Base-by-base conservation (phyloP, 345 rosid species). In the Salix exigua region DNA sequence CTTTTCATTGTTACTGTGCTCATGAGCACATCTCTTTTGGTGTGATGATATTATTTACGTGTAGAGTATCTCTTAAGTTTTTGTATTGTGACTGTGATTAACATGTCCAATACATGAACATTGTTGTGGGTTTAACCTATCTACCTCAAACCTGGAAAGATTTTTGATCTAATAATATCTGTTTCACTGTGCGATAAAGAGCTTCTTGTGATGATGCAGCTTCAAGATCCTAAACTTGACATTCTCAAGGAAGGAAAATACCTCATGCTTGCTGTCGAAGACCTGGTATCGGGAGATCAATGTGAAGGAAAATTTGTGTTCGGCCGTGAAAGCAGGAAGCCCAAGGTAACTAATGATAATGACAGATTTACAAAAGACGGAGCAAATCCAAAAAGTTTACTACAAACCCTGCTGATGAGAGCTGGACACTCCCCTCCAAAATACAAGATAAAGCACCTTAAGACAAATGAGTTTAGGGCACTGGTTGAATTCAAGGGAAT, bases 401-500 rank as follows among this genome's bases (percentile, higher is more conserved):
- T 96, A 58, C 99, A 96, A 66, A 96, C 98, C 53, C 88, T 92
- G 73, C 69, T 96, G 82, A 92, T 92, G 98, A 86, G 99, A 82
- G 98, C 99, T 2, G 98, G 97, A 51, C 97, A 96, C 81, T 90
- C 97, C 35, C 98, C 99, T 83, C 99, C 99, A 35, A 96, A 89
- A 58, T 96, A 96, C 89, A 96, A 92, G 79, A 89, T 95, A 0
- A 96, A 96, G 84, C 99, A 93, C 81, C 92, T 96, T 14, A 91
- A 93, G 85, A 89, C 97, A 0, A 93, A 96, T 46, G 99, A 96
- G 87, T 96, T 90, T 73, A 86, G 98, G 75, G 96, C 98, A 19
- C 90, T 96, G 14, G 96, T 90, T 26, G 99, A 96, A 82, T 93
- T 96, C 84, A 93, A 93, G 81, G 99, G 98, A 13, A 93, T 96